Evolutionary conservation across 768 basidiomycete genomes (phyloP), one percentile per base, ranked within the genome.

Genomic region (Leccinum subgranulosum): DNA sequence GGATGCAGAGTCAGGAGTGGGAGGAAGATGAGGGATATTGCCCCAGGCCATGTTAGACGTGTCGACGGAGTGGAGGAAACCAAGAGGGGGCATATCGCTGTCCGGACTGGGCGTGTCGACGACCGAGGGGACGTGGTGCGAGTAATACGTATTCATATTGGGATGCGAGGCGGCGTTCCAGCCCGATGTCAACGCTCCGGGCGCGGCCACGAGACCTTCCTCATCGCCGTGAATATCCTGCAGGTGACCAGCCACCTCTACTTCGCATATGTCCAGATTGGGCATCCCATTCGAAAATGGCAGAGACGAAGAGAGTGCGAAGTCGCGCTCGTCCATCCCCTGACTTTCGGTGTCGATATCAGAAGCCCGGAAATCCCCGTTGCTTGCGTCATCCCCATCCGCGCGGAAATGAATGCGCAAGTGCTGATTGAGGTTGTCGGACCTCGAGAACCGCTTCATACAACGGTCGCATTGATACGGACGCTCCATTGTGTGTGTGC

Each of bases 351-450:
- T 58, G 53, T 71, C 69, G 31, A 62, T 58, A 52, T 68, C 71
- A 51, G 65, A 67, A 31, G 57, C 60, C 19, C 67, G 68, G 55
- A 58, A 60, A 12, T 65, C 75, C 23, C 59, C 69, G 62, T 68
- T 62, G 49, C 60, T 60, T 46, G 66, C 34, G 59, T 66, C 64
- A 59, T 70, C 70, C 28, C 64, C 72, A 41, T 69, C 73, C 14
- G 66, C 66, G 54, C 58, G 69, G 56, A 67, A 73, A 73, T 96
- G 94, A 49, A 92, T 93, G 60, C 91, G 83, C 57, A 87, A 68
- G 69, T 98, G 95, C 72, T 96, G 92, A 21, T 82, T 84, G 41
- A 98, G 80, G 66, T 95, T 95, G 69, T 96, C 95, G 67, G 86
- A 87, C 67, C 93, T 79, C 62, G 90, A 91, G 73, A 97, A 97